Conservation (phyloP, 1,139 yeast genomes). For the Suhomyces coccinellae region DNA sequence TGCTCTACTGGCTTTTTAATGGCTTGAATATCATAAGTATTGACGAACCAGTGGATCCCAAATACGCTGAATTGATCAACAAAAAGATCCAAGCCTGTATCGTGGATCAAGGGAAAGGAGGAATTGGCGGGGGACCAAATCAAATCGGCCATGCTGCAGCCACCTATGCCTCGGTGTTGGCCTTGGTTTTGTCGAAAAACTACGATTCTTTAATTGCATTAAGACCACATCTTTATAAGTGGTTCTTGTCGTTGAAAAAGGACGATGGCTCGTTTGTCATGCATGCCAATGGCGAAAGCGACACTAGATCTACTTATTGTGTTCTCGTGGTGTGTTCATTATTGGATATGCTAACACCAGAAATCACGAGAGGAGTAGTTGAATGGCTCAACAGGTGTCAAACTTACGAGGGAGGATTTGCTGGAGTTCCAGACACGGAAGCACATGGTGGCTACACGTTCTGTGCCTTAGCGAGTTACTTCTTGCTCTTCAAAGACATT, state of each 20-base stretch:
- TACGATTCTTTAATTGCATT: conserved; percentile 29
- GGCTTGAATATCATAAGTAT: conserved; percentile 25
- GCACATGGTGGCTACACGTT: conserved; percentile 98
- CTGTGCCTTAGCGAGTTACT: conserved; percentile 79
- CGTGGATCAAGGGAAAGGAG: conserved; percentile 51
- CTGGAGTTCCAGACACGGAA: conserved; percentile 78
- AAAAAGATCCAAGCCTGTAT: conserved; percentile 30
- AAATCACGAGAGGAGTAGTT: conserved; percentile 52
- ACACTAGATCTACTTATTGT: conserved; percentile 86
- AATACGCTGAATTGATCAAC: conserved; percentile 16
- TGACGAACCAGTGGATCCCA: conserved; percentile 4
- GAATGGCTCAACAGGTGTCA: conserved; percentile 75
- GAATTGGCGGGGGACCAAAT: conserved; percentile 81
- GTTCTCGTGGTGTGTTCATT: conserved; percentile 74
- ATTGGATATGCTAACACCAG: conserved; percentile 62
- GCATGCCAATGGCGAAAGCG: conserved; percentile 81
- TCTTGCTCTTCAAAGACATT: conserved; percentile 41
- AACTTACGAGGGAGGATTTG: conserved; percentile 94
- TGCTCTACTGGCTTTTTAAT: conserved; percentile 80
- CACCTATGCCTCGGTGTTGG: conserved; percentile 73
- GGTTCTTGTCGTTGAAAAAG: conserved; percentile 68
- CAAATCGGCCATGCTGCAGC: conserved; percentile 87
- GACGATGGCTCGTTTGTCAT: conserved; percentile 72
- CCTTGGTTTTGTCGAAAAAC: conserved; percentile 58
- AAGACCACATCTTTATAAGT: conserved; percentile 47